Conservation (phyloP, 1,284 basidiomycete species). For the Cerioporus squamosus region DNA sequence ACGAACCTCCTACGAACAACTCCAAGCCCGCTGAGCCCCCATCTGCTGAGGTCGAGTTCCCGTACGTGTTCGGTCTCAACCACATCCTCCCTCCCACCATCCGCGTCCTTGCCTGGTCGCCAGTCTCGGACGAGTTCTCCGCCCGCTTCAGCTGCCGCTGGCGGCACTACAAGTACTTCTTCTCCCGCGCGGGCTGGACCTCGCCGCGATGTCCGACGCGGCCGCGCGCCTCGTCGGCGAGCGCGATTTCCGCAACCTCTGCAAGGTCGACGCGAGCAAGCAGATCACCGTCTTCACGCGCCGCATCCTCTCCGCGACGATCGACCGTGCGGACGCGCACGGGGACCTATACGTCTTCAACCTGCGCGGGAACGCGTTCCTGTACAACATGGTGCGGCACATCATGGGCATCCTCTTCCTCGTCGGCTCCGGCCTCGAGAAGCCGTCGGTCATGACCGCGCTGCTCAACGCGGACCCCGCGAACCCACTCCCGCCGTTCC, state of each 20-base stretch:
- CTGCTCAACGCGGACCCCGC: slow-evolving; percentile 71
- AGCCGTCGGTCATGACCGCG: slow-evolving; percentile 70
- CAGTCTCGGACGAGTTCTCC: slow-evolving; percentile 82
- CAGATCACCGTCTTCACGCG: slow-evolving; percentile 85
- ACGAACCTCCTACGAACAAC: slow-evolving; percentile 35
- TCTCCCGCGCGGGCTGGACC: slow-evolving; percentile 71
- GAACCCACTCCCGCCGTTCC: slow-evolving; percentile 35
- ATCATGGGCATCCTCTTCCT: slow-evolving; percentile 95
- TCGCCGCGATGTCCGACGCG: slow-evolving; percentile 79
- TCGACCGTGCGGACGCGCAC: slow-evolving; percentile 46
- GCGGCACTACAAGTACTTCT: slow-evolving; percentile 99
- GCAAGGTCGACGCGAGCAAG: slow-evolving; percentile 93
- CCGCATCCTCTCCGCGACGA: slow-evolving; percentile 66
- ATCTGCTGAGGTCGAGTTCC: slow-evolving; percentile 56
- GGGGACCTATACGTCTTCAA: slow-evolving; percentile 77
- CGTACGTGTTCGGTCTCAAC: slow-evolving; percentile 86
- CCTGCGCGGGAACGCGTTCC: slow-evolving; percentile 87
- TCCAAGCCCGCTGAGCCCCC: slow-evolving; percentile 29
- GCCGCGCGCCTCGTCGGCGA: slow-evolving; percentile 80
- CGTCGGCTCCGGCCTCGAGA: slow-evolving; percentile 83
- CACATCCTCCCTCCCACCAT: slow-evolving; percentile 90
- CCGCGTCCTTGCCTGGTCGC: slow-evolving; percentile 95
- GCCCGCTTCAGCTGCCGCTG: slow-evolving; percentile 87
- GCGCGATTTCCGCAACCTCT: slow-evolving; percentile 97
- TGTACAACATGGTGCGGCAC: slow-evolving; percentile 98